Percentiles rank a stretch among this genome's conserved stretches.
Evolutionary conservation across 2,329 filamentous ascomycete genomes (phyloP).

Genomic region (Fusarium proliferatum): DNA sequence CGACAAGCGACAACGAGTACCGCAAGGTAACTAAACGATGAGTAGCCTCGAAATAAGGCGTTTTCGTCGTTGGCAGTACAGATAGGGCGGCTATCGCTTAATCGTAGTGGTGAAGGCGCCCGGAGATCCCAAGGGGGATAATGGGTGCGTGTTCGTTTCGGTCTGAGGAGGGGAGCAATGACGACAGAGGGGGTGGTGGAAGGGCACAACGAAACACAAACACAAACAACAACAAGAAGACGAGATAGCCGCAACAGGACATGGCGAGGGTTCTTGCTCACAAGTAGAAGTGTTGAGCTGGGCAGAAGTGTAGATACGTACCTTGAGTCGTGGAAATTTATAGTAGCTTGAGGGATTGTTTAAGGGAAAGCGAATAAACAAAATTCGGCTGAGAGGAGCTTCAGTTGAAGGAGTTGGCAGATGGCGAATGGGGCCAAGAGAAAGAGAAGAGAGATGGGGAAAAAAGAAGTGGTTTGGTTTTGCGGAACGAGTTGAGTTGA

Average conservation of each 20-base stretch:
- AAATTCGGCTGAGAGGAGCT: constrained; percentile 32
- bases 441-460: constrained; percentile 39
- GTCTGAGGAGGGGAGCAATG: constrained; percentile 49
- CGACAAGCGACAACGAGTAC: constrained; percentile 16
- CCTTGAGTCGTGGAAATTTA: constrained; percentile 33
- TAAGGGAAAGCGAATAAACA: constrained; percentile 33
- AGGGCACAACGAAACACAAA: constrained; percentile 43
- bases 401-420: constrained; percentile 32
- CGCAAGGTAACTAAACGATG: not conserved
- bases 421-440: constrained; percentile 36
- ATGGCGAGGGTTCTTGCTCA: not conserved
- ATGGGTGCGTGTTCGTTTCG: constrained; percentile 42
- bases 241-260: constrained; percentile 19
- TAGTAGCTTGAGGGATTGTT: constrained; percentile 23
- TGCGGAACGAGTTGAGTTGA: constrained; percentile 37
- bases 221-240: constrained; percentile 2
- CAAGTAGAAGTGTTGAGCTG: not conserved
- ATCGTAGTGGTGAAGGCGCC: constrained; percentile 27
- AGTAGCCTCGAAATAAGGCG: constrained; percentile 10
- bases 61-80: constrained; percentile 24
- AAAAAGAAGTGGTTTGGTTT: constrained; percentile 46
- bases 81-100: constrained; percentile 21
- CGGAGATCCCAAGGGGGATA: constrained; percentile 22
- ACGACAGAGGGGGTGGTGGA: constrained; percentile 54
- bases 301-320: constrained; percentile 31